A percentile compares a stretch with the other conserved stretches of the same genome.
Conservation (phyloP, 805 yeast species). For the Kuraishia floccosa region DNA sequence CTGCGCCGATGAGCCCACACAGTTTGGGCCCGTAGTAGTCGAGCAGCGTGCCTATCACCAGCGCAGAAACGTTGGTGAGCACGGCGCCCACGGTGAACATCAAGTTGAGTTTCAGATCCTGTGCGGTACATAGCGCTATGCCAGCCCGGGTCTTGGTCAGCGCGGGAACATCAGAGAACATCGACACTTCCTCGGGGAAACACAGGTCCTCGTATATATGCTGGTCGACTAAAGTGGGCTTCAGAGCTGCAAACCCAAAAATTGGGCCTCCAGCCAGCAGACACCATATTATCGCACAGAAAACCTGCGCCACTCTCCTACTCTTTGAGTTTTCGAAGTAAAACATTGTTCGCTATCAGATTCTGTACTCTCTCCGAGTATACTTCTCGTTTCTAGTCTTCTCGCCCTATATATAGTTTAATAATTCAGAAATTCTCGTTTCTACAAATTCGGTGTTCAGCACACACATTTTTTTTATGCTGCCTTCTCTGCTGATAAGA, state of each 20-base stretch:
- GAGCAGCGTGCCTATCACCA: slow-evolving; percentile 35
- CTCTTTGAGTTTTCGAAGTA: slow-evolving; percentile 8
- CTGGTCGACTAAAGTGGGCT: slow-evolving; percentile 68
- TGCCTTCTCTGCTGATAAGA: too few species aligned
- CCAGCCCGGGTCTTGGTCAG: slow-evolving; percentile 10
- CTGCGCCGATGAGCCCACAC: slow-evolving; percentile 42
- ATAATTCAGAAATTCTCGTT: too few species aligned
- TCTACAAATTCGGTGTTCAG: too few species aligned
- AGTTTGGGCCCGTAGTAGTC: slow-evolving; percentile 40
- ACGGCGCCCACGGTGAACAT: slow-evolving; percentile 51
- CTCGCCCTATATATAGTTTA: too few species aligned
- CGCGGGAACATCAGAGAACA: slow-evolving; percentile 2
- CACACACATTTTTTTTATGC: too few species aligned
- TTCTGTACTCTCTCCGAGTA: slow-evolving; percentile 2
- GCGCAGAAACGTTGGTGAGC: slow-evolving; percentile 41
- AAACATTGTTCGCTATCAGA: slow-evolving; percentile 3
- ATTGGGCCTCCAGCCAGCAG: slow-evolving; percentile 86
- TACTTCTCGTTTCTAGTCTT: too few species aligned
- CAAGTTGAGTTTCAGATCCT: slow-evolving; percentile 44
- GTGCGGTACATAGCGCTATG: slow-evolving; percentile 34
- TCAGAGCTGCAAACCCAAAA: slow-evolving; percentile 92
- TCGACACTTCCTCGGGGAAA: slow-evolving; percentile 13
- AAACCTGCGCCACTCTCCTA: slow-evolving; percentile 38
- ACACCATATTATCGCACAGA: slow-evolving; percentile 80
- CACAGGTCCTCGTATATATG: slow-evolving; percentile 67